Evolutionary conservation across 164 flowering plant genomes (phyloP), one percentile per base, ranked within the genome.

Genomic region (Tetrastigma voinierianum): DNA sequence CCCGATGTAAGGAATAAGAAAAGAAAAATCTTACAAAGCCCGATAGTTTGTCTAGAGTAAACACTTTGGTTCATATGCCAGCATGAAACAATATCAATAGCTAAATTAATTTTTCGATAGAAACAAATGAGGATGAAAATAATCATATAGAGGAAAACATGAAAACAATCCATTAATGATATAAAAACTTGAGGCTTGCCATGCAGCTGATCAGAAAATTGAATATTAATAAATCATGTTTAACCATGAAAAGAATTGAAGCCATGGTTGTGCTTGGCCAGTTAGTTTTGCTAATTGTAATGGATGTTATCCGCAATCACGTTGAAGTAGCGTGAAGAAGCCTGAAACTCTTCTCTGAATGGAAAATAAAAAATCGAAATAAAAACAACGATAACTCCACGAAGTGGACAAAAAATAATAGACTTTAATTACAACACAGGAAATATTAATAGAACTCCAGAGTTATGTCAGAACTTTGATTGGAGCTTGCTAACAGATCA

Each of bases 401-500:
- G 15, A 25, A 18, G 0, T 20, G 15, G 9, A 24, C 19, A 17
- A 9, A 15, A 15, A 43, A 18, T n/a, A 18, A 59, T 14, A 59
- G 23, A 17, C 17, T 43, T n/a, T 43, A 15, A 11, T 43, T 2
- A n/a, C 4, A 19, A 13, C 11, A 61, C 64, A 46, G 4, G 19
- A 24, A 32, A 18, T 46, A 17, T 45, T 61, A 49, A 21, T 44
- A 45, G 51, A 71, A 73, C 89, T 85, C 68, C n/a, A n/a, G n/a
- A n/a, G n/a, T n/a, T n/a, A n/a, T n/a, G n/a, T n/a, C n/a, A n/a
- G n/a, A n/a, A n/a, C n/a, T n/a, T n/a, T n/a, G n/a, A n/a, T n/a
- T n/a, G n/a, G n/a, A n/a, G n/a, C n/a, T n/a, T n/a, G n/a, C n/a
- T n/a, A n/a, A 86, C 94, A 49, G 83, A 64, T 47, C 70, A n/a